Conservation (phyloP, 1,284 basidiomycete species). For the Tilletia caries region DNA sequence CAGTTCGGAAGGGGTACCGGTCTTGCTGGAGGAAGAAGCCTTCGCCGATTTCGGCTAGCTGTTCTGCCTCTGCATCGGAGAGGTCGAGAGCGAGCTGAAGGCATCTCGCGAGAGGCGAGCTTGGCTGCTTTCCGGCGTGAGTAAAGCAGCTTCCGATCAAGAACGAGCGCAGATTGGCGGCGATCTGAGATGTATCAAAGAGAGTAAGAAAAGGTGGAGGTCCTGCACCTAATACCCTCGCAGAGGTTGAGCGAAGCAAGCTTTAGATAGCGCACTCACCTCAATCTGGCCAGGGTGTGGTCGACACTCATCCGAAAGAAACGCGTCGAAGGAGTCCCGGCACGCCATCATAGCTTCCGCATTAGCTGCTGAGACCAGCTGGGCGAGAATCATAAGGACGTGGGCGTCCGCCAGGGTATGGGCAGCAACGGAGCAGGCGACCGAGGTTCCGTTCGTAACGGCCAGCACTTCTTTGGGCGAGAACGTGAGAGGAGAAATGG, state of each 20-base stretch:
- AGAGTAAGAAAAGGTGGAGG: no score
- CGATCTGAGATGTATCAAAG: not conserved
- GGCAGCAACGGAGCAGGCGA: conserved; percentile 6
- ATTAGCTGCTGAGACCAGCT: not conserved
- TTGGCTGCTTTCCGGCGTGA: not conserved
- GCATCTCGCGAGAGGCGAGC: not conserved
- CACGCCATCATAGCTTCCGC: conserved; percentile 6
- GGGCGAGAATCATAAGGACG: not conserved
- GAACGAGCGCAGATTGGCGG: conserved; percentile 8
- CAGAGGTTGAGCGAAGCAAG: no score
- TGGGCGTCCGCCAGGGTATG: conserved; percentile 1
- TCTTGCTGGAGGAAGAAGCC: conserved; percentile 11
- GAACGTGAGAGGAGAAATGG: not conserved
- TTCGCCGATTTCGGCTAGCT: not conserved
- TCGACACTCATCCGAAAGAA: conserved; percentile 7
- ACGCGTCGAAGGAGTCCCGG: conserved; percentile 2
- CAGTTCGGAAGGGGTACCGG: conserved; percentile 20
- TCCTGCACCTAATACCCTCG: no score
- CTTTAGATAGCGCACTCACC: not conserved
- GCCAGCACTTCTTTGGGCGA: conserved; percentile 9
- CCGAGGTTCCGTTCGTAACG: conserved; percentile 6
- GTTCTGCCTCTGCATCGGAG: not conserved
- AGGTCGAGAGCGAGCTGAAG: conserved; percentile 9
- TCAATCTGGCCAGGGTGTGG: conserved; percentile 10
- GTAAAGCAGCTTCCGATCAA: not conserved